These are phyloP conservation scores for Vigna reflexopilosa DNA, from an alignment of 306 rosid genomes.

Conservation along the genomic window DNA sequence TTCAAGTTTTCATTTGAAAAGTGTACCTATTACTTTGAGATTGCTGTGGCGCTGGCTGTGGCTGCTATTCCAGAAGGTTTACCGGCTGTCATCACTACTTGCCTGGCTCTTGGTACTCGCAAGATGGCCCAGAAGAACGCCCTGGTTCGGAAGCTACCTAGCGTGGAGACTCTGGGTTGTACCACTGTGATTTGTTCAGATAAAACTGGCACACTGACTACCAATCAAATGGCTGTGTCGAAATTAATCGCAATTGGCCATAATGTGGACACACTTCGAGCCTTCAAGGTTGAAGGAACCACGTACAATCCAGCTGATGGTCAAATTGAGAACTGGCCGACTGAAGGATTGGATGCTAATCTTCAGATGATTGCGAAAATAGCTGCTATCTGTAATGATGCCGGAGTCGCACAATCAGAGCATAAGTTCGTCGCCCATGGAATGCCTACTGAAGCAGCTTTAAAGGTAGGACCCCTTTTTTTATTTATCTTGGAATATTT, in stretches of 20 bases:
- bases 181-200: conserved; percentile 69
- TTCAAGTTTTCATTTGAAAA: conserved; percentile 66
- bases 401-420: conserved; percentile 63
- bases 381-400: conserved; percentile 77
- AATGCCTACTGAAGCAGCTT: conserved; percentile 85
- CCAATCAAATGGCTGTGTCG: conserved; percentile 81
- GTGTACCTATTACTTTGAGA: conserved; percentile 69
- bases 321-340: conserved; percentile 66
- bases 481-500: neutral
- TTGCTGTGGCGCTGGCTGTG: conserved; percentile 70
- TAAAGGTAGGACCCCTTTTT: conserved; percentile 52
- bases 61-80: conserved; percentile 72
- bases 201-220: conserved; percentile 66
- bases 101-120: conserved; percentile 63
- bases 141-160: conserved; percentile 74
- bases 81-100: conserved; percentile 65
- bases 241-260: conserved; percentile 75
- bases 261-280: conserved; percentile 48
- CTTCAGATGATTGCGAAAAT: conserved; percentile 76
- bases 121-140: conserved; percentile 73
- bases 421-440: conserved; percentile 68
- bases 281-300: conserved; percentile 80
- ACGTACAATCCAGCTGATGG: conserved; percentile 76
- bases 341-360: conserved; percentile 66
- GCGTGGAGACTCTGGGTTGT: conserved; percentile 68